phyloP scores from a whole-genome alignment of 305 asterid genomes.

The Fraxinus velutina region DNA sequence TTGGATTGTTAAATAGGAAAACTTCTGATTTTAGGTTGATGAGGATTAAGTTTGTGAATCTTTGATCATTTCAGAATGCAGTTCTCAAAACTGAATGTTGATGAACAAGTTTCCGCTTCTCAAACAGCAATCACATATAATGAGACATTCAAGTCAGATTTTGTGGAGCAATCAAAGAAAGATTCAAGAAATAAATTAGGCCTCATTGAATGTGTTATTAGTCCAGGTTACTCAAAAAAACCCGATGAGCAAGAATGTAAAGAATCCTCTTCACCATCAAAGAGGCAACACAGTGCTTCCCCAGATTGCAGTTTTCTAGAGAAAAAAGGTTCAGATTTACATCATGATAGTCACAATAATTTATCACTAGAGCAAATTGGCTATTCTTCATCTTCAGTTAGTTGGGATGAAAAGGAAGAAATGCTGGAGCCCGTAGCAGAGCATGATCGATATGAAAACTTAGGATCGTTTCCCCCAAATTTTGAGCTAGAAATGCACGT shows the following conservation, averaged over 20 bases:
- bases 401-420: constrained; percentile 57
- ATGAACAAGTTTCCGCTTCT: constrained; percentile 48
- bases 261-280: constrained; percentile 48
- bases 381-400: constrained; percentile 47
- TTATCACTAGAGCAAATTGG: constrained; percentile 49
- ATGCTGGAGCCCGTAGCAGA: constrained; percentile 31
- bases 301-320: constrained; percentile 44
- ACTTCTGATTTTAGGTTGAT: neutral
- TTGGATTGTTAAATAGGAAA: neutral
- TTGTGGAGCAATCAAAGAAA: constrained; percentile 43
- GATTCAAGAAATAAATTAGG: constrained; percentile 53
- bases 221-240: constrained; percentile 49
- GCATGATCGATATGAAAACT: constrained; percentile 27
- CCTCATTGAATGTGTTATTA: constrained; percentile 43
- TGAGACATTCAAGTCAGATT: constrained; percentile 45
- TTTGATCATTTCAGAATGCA: constrained; percentile 45
- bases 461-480: constrained; percentile 36
- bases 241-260: constrained; percentile 53
- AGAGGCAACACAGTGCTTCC: constrained; percentile 44
- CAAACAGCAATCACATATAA: constrained; percentile 49
- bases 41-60: constrained; percentile 20
- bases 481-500: constrained; percentile 32
- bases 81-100: constrained; percentile 40
- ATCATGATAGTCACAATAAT: constrained; percentile 39
- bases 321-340: constrained; percentile 40